Percentiles rank a stretch among this genome's conserved stretches.
Evolutionary conservation across 2,329 filamentous ascomycete species (phyloP).

Genomic region (Penicillium italicum): DNA sequence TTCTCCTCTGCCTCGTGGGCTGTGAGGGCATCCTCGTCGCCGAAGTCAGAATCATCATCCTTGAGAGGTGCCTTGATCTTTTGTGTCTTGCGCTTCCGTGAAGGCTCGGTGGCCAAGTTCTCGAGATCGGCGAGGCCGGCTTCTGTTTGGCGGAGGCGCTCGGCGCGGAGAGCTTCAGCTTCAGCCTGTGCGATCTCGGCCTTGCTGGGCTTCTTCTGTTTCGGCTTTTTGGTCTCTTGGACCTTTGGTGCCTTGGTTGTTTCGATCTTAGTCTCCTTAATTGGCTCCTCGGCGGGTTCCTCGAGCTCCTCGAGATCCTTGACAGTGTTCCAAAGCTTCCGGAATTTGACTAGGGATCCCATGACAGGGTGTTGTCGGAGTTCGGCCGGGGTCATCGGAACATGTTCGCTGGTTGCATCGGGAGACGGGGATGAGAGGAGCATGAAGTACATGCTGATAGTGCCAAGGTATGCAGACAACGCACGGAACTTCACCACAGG

Average conservation of each 20-base stretch:
- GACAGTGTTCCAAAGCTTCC: conserved; percentile 73
- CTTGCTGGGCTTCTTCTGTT: conserved; percentile 47
- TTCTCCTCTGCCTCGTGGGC: conserved; percentile 80
- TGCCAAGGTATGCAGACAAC: conserved; percentile 78
- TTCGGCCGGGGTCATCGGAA: conserved; percentile 69
- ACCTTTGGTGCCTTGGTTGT: conserved; percentile 28
- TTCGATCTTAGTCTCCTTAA: conserved; percentile 11
- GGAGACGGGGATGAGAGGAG: conserved; percentile 77
- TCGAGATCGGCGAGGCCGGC: conserved; percentile 72
- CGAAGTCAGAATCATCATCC: conserved; percentile 75
- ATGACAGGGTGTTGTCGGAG: conserved; percentile 89
- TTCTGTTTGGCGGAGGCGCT: conserved; percentile 56
- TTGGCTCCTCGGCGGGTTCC: conserved; percentile 24
- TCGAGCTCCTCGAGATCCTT: conserved; percentile 58
- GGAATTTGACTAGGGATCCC: conserved; percentile 74
- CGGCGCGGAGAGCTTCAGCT: conserved; percentile 52
- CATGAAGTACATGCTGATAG: conserved; percentile 90
- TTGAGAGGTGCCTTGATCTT: conserved; percentile 32
- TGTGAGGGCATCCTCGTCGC: conserved; percentile 79
- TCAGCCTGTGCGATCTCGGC: conserved; percentile 53
- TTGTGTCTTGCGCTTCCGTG: conserved; percentile 45
- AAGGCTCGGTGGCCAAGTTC: conserved; percentile 51
- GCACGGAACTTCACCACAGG: conserved; percentile 71
- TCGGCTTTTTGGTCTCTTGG: conserved; percentile 38
- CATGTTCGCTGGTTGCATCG: conserved; percentile 51